Evolutionary conservation across 495 filamentous ascomycete genomes (phyloP), one percentile per base, ranked within the genome.

Genomic region (Penicillium macrosclerotiorum): DNA sequence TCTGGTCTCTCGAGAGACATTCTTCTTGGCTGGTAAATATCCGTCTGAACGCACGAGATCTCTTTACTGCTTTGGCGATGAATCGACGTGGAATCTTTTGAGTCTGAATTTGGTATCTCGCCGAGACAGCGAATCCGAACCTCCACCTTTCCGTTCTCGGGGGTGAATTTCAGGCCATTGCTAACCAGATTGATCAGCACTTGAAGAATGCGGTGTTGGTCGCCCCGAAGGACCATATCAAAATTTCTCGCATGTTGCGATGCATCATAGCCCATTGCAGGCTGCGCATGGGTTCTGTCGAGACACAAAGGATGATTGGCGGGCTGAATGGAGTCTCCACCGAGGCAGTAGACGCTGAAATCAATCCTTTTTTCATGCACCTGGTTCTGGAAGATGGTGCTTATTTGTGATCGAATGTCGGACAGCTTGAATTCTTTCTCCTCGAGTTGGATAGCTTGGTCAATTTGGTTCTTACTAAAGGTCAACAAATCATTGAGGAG

Each of bases 401-500:
- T 56, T 17, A 95, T 72, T 56, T 95, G 91, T 11, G 85, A 80
- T 41, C 80, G 79, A 45, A 95, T 79, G 47, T 95, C 90, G 8
- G 80, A 79, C 14, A 96, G 56, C 26, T 81, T 77, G 53, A 96
- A 96, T 55, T 92, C 90, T 45, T 80, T 88, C 57, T 95, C 87
- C 41, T 96, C 90, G 3, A 95, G 65, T 25, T 71, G 81, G 19
- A 95, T 68, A 42, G 90, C 82, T 50, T 81, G 79, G 0, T 91
- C 90, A 42, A 94, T 88, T 67, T 95, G 89, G 62, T 96, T 96
- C 64, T 92, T 93, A 47, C 85, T 91, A 69, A 96, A 96, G 4
- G 86, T 94, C 30, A 96, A 72, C 8, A 95, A 69, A 67, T 96
- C 91, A 39, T 89, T 93, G n/a, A 96, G 75, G 3, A 96, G 75